phyloP scores from a whole-genome alignment of 352 stramenopile species.

The Phytophthora multivora region DNA sequence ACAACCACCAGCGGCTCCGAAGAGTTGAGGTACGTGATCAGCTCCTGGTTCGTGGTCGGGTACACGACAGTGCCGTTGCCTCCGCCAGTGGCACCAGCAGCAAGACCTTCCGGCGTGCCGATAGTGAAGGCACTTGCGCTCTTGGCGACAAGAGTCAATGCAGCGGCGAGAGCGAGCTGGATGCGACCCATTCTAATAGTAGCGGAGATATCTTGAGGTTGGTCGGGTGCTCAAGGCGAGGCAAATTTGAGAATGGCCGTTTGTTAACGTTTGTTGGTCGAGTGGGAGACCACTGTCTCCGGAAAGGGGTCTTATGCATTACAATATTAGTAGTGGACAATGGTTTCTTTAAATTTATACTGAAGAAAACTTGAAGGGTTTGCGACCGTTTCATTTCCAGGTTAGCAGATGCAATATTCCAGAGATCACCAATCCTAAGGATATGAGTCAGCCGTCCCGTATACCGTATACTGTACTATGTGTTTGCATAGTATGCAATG shows the following conservation, averaged over 20 bases:
- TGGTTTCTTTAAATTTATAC: neutral
- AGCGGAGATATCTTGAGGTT: neutral
- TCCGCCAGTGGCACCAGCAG: slow-evolving; percentile 34
- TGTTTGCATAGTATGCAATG: too few relatives aligned
- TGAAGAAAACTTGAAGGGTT: too few relatives aligned
- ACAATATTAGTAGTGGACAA: too few relatives aligned
- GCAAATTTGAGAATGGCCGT: slow-evolving; percentile 26
- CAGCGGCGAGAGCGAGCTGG: slow-evolving; percentile 5
- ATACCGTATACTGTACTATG: too few relatives aligned
- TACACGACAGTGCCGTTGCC: slow-evolving; percentile 34
- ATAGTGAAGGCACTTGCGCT: slow-evolving; percentile 21
- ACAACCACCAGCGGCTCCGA: slow-evolving; percentile 32
- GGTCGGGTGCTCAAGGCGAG: slow-evolving; percentile 6
- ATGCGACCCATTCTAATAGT: slow-evolving; percentile 10
- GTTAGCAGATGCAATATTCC: too few relatives aligned
- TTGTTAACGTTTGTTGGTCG: slow-evolving; percentile 1
- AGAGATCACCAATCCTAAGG: too few relatives aligned
- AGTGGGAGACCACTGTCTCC: neutral
- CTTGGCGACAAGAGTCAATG: slow-evolving; percentile 8
- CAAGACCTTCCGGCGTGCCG: slow-evolving; percentile 27
- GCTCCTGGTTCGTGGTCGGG: slow-evolving; percentile 32
- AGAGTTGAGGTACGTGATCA: slow-evolving; percentile 35
- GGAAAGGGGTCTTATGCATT: too few relatives aligned
- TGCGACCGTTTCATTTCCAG: too few relatives aligned
- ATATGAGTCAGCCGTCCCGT: too few relatives aligned